Percentiles rank a stretch among this genome's conserved stretches.
Evolutionary conservation across 2,329 filamentous ascomycete genomes (phyloP).

Genomic region (Aureobasidium sp.): DNA sequence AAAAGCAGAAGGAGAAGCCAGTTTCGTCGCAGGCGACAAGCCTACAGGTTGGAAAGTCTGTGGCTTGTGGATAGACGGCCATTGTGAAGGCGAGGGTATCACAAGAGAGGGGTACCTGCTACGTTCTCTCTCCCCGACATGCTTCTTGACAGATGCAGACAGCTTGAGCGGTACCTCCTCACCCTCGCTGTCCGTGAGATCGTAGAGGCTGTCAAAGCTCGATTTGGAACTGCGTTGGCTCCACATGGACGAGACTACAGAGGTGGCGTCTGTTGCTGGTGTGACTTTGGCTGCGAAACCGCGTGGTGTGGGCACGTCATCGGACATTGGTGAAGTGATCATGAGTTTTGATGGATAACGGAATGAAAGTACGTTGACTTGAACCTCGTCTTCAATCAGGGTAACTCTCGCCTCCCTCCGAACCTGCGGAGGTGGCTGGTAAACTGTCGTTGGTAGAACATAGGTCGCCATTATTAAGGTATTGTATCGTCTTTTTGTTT

Average conservation of each 20-base stretch:
- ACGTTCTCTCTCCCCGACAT: conserved; percentile 21
- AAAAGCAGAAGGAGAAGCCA: conserved; percentile 43
- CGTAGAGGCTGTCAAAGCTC: conserved; percentile 81
- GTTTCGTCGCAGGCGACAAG: conserved; percentile 41
- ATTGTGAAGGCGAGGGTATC: conserved; percentile 50
- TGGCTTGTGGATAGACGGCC: conserved; percentile 49
- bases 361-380: conserved; percentile 25
- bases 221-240: conserved; percentile 57
- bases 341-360: conserved; percentile 28
- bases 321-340: conserved; percentile 37
- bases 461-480: conserved; percentile 36
- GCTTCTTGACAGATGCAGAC: conserved; percentile 44
- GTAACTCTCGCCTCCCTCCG: conserved; percentile 54
- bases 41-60: conserved; percentile 33
- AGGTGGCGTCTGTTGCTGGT: conserved; percentile 43
- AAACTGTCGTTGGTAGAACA: conserved; percentile 42
- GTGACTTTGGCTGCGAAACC: conserved; percentile 32
- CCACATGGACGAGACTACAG: conserved; percentile 40
- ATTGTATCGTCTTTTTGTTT: neutral
- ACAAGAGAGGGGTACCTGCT: conserved; percentile 50
- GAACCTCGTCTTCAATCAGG: conserved; percentile 50
- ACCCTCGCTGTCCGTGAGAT: conserved; percentile 66
- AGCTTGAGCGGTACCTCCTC: conserved; percentile 45
- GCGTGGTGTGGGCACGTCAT: conserved; percentile 64
- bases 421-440: conserved; percentile 51